Conservation (phyloP, 2,329 filamentous ascomycete genomes). For the Ascochyta lentis region DNA sequence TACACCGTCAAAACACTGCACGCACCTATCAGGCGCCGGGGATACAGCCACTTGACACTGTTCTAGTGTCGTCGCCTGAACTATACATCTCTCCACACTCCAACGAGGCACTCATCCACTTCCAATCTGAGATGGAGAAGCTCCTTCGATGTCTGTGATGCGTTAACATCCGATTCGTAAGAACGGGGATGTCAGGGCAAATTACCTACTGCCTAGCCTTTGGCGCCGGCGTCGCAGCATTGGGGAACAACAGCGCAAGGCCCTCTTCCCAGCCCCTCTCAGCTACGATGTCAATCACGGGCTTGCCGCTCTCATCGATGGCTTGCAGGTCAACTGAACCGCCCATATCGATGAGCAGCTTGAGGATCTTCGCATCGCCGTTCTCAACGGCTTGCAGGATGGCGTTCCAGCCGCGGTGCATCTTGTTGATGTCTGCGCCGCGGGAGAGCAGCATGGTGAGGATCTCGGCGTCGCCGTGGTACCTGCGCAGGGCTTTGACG, state of each 20-base stretch:
- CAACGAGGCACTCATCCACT: conserved; percentile 23
- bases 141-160: conserved; percentile 13
- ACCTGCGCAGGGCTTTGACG: conserved; percentile 71
- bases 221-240: conserved; percentile 19
- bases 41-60: conserved; percentile 19
- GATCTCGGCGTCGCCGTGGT: conserved; percentile 65
- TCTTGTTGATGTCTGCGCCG: conserved; percentile 71
- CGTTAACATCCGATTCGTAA: neutral
- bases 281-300: conserved; percentile 44
- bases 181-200: conserved; percentile 3
- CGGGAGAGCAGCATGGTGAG: conserved; percentile 68
- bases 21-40: neutral
- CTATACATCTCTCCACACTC: conserved; percentile 9
- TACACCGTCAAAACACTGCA: neutral
- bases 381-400: conserved; percentile 47
- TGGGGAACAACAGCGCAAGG: conserved; percentile 42
- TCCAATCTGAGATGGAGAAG: conserved; percentile 29
- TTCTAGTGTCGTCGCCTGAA: conserved; percentile 12
- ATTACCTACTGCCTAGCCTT: conserved; percentile 38
- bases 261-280: conserved; percentile 48
- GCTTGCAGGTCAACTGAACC: conserved; percentile 41
- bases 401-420: conserved; percentile 47
- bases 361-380: conserved; percentile 43
- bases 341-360: conserved; percentile 44
- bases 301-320: conserved; percentile 36